Conservation (phyloP, 345 rosid species). For the Euphorbia lathyris region DNA sequence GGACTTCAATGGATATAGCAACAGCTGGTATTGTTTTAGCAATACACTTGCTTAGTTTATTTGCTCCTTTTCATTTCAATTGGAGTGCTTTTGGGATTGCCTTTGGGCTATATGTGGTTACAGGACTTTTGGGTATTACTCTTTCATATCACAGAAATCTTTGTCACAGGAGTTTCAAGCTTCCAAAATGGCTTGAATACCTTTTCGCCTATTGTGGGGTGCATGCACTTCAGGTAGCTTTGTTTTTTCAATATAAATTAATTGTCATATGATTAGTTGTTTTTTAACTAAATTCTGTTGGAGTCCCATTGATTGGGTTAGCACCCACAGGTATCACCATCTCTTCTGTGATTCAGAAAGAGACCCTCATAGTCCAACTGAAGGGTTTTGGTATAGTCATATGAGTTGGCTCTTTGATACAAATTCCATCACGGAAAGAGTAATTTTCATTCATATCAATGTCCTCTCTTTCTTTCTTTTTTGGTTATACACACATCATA, state of each 20-base stretch:
- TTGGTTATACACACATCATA: too few relatives aligned
- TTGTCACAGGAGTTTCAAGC: constrained; percentile 69
- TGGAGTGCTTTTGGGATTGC: constrained; percentile 75
- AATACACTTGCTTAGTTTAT: constrained; percentile 63
- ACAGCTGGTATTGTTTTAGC: constrained; percentile 49
- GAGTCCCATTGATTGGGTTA: constrained; percentile 87
- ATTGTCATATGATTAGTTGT: too few relatives aligned
- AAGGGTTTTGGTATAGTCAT: constrained; percentile 95
- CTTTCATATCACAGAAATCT: constrained; percentile 70
- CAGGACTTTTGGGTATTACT: constrained; percentile 77
- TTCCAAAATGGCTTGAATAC: constrained; percentile 88
- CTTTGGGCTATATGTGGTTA: constrained; percentile 48
- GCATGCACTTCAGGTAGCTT: constrained; percentile 69
- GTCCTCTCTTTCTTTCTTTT: too few relatives aligned
- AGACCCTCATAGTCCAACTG: constrained; percentile 91
- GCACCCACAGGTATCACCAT: constrained; percentile 93
- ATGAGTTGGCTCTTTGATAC: constrained; percentile 82
- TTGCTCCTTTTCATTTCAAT: constrained; percentile 72
- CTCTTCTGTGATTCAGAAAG: constrained; percentile 76
- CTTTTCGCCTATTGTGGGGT: constrained; percentile 76
- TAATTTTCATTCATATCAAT: constrained; percentile 19
- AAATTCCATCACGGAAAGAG: constrained; percentile 50
- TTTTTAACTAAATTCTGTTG: too few relatives aligned
- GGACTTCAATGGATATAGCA: constrained; percentile 52
- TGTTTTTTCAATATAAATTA: too few relatives aligned